These are phyloP conservation scores for Amaranthus palmeri DNA, from an alignment of 148 eudicot genomes.

Conservation along the genomic window DNA sequence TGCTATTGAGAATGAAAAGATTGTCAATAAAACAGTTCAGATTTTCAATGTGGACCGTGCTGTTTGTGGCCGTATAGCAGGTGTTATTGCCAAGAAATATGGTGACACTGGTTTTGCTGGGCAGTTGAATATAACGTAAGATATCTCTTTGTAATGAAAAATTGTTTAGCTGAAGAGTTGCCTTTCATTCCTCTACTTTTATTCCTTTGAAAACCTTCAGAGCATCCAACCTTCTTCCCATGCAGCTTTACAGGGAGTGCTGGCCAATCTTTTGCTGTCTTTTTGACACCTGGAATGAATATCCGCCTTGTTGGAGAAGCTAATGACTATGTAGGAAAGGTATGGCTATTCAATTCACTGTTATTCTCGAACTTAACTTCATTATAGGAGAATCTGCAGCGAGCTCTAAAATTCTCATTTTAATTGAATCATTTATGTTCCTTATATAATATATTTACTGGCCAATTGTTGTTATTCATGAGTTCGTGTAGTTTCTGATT, in stretches of 20 bases:
- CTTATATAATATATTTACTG: too few relatives aligned
- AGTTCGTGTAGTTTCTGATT: too few relatives aligned
- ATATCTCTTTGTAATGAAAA: slow-evolving; percentile 4
- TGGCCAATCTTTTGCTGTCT: slow-evolving; percentile 94
- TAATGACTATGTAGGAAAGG: slow-evolving; percentile 98
- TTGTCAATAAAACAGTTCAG: slow-evolving; percentile 56
- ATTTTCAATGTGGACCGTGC: slow-evolving; percentile 94
- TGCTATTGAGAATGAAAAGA: slow-evolving; percentile 89
- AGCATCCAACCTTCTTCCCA: slow-evolving; percentile 6
- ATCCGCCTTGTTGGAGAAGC: slow-evolving; percentile 94
- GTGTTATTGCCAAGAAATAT: slow-evolving; percentile 90
- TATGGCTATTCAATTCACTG: slow-evolving; percentile 19
- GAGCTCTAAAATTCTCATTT: background rate
- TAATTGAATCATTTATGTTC: background rate
- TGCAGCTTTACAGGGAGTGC: slow-evolving; percentile 92
- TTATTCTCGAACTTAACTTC: background rate
- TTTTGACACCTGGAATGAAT: slow-evolving; percentile 96
- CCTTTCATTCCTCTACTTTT: background rate
- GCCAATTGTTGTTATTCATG: too few relatives aligned
- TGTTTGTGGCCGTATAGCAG: slow-evolving; percentile 96
- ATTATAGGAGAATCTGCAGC: slow-evolving; percentile 7
- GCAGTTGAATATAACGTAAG: slow-evolving; percentile 88
- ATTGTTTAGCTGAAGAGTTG: background rate
- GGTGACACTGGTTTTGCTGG: slow-evolving; percentile 99
- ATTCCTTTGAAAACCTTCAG: background rate